These are phyloP conservation scores for Fagopyrum esculentum DNA, from an alignment of 148 eudicot genomes.

Conservation along the genomic window DNA sequence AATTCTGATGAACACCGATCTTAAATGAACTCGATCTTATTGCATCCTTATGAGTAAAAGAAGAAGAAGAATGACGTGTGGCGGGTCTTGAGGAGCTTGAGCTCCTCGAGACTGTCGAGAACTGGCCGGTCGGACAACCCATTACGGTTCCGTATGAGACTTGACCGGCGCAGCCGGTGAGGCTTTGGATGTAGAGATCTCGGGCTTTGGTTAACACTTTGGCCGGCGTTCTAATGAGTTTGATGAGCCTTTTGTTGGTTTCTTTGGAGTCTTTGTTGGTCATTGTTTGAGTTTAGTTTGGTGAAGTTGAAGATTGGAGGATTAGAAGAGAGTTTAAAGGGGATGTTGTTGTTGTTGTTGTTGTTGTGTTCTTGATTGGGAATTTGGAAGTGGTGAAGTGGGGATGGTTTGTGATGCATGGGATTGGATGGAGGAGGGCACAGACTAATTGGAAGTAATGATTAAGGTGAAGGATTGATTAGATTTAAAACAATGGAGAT, in stretches of 20 bases:
- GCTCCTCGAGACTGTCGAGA: constrained; percentile 12
- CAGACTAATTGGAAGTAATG: constrained; percentile 5
- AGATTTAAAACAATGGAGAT: neutral
- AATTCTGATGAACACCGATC: neutral
- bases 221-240: constrained; percentile 22
- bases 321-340: neutral
- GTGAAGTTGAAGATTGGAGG: neutral
- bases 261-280: constrained; percentile 11
- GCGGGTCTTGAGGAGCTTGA: constrained; percentile 1
- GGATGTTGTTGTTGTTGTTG: neutral
- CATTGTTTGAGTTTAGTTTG: constrained; percentile 1
- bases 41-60: neutral
- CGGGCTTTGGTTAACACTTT: constrained; percentile 26
- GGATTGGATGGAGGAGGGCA: neutral
- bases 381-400: neutral
- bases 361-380: neutral
- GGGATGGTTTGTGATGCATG: neutral
- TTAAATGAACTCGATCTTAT: neutral
- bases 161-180: constrained; percentile 23
- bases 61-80: neutral
- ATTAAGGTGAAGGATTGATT: neutral
- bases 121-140: constrained; percentile 29
- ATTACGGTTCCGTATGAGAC: constrained; percentile 17
- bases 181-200: constrained; percentile 32
- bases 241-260: constrained; percentile 14